These are phyloP conservation scores for Colletotrichum ledebouriae DNA, from an alignment of 2,329 filamentous ascomycete genomes.

Conservation along the genomic window DNA sequence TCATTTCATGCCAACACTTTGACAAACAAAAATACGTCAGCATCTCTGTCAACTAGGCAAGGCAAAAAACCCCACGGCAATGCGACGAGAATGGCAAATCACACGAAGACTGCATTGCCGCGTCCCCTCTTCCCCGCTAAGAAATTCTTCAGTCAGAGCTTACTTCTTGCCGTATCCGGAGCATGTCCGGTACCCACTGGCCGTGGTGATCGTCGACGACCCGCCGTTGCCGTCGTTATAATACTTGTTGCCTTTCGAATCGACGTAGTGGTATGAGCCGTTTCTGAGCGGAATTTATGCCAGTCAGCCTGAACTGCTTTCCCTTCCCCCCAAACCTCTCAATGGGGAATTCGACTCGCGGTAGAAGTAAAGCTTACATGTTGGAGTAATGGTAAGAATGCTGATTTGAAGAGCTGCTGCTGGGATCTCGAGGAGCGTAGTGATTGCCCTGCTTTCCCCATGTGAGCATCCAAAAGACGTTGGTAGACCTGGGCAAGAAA, in stretches of 20 bases:
- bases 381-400: constrained; percentile 79
- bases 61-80: neutral
- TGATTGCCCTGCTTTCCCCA: constrained; percentile 70
- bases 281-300: constrained; percentile 55
- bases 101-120: too few relatives aligned
- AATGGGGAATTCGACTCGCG: neutral
- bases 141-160: constrained; percentile 6
- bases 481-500: neutral
- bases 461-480: neutral
- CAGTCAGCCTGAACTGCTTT: neutral
- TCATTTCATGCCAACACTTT: constrained; percentile 25
- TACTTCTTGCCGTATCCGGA: constrained; percentile 40
- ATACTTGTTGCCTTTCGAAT: constrained; percentile 76
- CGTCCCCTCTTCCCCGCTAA: neutral
- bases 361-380: constrained; percentile 54
- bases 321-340: neutral
- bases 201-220: constrained; percentile 73
- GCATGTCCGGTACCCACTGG: constrained; percentile 55
- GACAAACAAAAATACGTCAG: constrained; percentile 4
- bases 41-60: neutral
- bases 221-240: constrained; percentile 71
- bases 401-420: constrained; percentile 64
- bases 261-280: constrained; percentile 80
- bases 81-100: neutral
- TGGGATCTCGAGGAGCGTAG: constrained; percentile 75